Evolutionary conservation across 2,329 filamentous ascomycete genomes (phyloP), one percentile per base, ranked within the genome.

Genomic region (Cadophora luteo-olivacea): DNA sequence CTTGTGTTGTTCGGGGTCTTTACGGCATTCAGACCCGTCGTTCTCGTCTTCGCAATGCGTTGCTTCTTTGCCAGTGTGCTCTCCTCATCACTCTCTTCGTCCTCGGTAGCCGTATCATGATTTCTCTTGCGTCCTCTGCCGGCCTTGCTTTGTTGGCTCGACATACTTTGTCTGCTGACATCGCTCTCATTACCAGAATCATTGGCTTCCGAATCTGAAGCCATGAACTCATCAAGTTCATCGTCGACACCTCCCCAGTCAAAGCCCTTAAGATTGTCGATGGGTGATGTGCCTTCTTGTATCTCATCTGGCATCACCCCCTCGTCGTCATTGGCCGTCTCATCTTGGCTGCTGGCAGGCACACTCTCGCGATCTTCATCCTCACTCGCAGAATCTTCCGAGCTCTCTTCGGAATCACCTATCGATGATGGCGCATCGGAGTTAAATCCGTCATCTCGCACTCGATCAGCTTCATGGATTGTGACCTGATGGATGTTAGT

Each of bases 191-290:
- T 71, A 25, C 73, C 74, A 3, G 73, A 73, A 66, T 77, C 76
- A 55, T 82, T 83, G 14, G 83, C 84, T 0, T 85, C 85, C 1
- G 81, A 84, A 32, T 84, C 86, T 6, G 82, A 81, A 11, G 85
- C 86, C 72, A 96, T 81, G 73, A 96, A 94, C 57, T 93, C 92
- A 16, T 87, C 87, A 11, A 97, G 81, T 75, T 97, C 93, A 68
- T 91, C 89, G 72, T 93, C 89, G 1, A 87, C 85, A 11, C 82
- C 84, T 4, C 83, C 86, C 84, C 89, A 90, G 76, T 92, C 85
- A 66, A 91, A 87, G 16, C 82, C 80, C 67, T 84, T 83, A 4
- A 89, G 78, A 63, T 84, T 84, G 63, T 89, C 85, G 69, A 89
- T 86, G 1, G 86, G 87, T 22, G 84, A 83, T 1, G 79, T 83